Conservation (phyloP, 768 basidiomycete species). For the Tephrocybe sp. region DNA sequence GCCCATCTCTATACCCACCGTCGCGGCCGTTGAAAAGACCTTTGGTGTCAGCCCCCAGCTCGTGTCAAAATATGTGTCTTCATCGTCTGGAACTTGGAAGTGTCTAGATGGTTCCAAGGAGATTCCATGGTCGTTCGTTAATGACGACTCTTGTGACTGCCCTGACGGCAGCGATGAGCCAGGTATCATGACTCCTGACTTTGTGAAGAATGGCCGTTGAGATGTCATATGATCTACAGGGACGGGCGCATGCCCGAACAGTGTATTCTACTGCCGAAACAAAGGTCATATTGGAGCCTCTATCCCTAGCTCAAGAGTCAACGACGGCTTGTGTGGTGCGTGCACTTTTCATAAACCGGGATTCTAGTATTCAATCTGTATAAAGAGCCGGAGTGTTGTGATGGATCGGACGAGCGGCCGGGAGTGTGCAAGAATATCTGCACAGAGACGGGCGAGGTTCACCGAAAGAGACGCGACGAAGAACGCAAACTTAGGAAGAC, state of each 20-base stretch:
- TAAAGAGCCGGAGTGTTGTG: conserved; percentile 89
- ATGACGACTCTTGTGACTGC: conserved; percentile 96
- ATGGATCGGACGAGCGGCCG: conserved; percentile 88
- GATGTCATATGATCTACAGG: conserved; percentile 42
- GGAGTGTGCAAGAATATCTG: conserved; percentile 83
- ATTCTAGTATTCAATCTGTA: conserved; percentile 13
- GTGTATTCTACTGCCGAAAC: conserved; percentile 83
- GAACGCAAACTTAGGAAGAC: conserved; percentile 79
- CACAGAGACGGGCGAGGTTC: conserved; percentile 67
- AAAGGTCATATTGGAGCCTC: conserved; percentile 81
- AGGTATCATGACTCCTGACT: conserved; percentile 45
- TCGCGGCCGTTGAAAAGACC: conserved; percentile 45
- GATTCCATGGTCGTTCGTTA: conserved; percentile 80
- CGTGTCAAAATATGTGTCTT: conserved; percentile 54
- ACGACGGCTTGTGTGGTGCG: conserved; percentile 92
- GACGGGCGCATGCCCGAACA: conserved; percentile 80
- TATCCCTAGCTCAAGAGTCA: conserved; percentile 81
- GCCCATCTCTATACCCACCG: conserved; percentile 34
- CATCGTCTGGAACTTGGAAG: conserved; percentile 59
- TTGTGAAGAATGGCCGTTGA: conserved; percentile 4
- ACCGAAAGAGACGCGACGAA: conserved; percentile 68
- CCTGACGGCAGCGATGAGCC: conserved; percentile 95
- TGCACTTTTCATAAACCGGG: conserved; percentile 24
- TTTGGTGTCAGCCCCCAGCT: conserved; percentile 60
- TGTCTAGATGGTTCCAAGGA: conserved; percentile 81